phyloP scores from a whole-genome alignment of 371 early-diverging fungal species.

The Saksenaea oblongispora region DNA sequence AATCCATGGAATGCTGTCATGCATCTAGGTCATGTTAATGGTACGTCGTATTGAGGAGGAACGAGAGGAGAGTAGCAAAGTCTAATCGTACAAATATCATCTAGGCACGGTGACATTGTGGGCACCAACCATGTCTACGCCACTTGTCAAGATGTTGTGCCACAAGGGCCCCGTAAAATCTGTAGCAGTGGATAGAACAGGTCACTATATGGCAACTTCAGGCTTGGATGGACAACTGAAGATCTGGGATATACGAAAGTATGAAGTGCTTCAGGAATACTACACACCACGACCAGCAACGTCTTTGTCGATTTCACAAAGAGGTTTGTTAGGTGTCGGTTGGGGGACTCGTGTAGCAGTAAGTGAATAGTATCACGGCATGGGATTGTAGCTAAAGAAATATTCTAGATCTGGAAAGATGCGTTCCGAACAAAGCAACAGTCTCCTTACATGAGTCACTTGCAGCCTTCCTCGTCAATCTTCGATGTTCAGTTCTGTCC shows the following conservation, averaged over 20 bases:
- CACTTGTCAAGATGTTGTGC: slow-evolving; percentile 94
- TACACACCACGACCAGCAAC: slow-evolving; percentile 75
- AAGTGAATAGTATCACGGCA: slow-evolving; percentile 6
- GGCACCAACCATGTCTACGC: slow-evolving; percentile 84
- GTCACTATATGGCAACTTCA: slow-evolving; percentile 92
- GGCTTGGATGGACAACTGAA: slow-evolving; percentile 92
- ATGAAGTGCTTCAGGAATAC: slow-evolving; percentile 80
- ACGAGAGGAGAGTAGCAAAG: not conserved
- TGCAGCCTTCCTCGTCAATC: slow-evolving; percentile 60
- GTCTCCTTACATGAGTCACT: slow-evolving; percentile 91
- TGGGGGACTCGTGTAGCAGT: slow-evolving; percentile 77
- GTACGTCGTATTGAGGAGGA: slow-evolving; percentile 30
- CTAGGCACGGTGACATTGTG: slow-evolving; percentile 87
- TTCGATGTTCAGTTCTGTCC: slow-evolving; percentile 83
- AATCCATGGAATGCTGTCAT: slow-evolving; percentile 95
- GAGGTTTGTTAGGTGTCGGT: slow-evolving; percentile 84
- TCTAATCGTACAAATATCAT: not conserved
- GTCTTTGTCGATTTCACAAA: slow-evolving; percentile 82
- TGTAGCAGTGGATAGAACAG: slow-evolving; percentile 86
- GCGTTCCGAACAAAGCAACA: slow-evolving; percentile 73
- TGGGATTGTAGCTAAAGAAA: not conserved
- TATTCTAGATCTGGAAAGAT: slow-evolving; percentile 82
- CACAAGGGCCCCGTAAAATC: slow-evolving; percentile 88
- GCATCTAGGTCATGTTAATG: slow-evolving; percentile 91
- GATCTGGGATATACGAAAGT: slow-evolving; percentile 96